These are phyloP conservation scores for Cordyceps pruinosa DNA, from an alignment of 2,329 filamentous ascomycete species.

Conservation along the genomic window DNA sequence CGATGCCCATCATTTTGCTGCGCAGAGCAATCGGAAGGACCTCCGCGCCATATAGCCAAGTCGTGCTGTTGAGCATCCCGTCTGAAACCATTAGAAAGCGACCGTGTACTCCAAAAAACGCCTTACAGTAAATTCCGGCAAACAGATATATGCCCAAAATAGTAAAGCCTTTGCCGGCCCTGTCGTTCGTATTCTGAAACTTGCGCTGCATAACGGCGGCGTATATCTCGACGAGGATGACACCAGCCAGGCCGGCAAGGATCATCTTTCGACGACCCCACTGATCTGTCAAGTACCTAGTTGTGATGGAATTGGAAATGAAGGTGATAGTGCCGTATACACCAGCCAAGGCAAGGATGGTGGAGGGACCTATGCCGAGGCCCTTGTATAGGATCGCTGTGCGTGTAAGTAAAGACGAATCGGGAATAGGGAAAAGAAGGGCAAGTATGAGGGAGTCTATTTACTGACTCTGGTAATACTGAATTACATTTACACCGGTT, in stretches of 20 bases:
- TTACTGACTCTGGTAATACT: constrained; percentile 32
- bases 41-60: constrained; percentile 50
- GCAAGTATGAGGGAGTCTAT: too few relatives aligned
- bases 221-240: constrained; percentile 52
- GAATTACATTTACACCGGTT: constrained; percentile 52
- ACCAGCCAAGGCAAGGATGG: constrained; percentile 45
- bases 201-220: constrained; percentile 50
- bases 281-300: constrained; percentile 46
- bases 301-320: constrained; percentile 43
- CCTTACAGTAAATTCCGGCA: constrained; percentile 42
- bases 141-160: constrained; percentile 54
- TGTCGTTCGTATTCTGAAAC: constrained; percentile 49
- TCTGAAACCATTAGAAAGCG: constrained; percentile 21
- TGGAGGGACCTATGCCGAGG: constrained; percentile 41
- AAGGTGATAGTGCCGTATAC: constrained; percentile 50
- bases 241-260: constrained; percentile 41
- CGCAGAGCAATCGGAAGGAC: constrained; percentile 45
- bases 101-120: too few relatives aligned
- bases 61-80: constrained; percentile 46
- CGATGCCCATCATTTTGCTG: constrained; percentile 49
- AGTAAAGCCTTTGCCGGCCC: constrained; percentile 51
- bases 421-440: not conserved
- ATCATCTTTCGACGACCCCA: constrained; percentile 56
- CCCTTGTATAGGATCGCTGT: constrained; percentile 44
- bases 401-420: not conserved